Conservation (phyloP, 371 early-diverging fungal genomes). For the Parasitella parasitica region DNA sequence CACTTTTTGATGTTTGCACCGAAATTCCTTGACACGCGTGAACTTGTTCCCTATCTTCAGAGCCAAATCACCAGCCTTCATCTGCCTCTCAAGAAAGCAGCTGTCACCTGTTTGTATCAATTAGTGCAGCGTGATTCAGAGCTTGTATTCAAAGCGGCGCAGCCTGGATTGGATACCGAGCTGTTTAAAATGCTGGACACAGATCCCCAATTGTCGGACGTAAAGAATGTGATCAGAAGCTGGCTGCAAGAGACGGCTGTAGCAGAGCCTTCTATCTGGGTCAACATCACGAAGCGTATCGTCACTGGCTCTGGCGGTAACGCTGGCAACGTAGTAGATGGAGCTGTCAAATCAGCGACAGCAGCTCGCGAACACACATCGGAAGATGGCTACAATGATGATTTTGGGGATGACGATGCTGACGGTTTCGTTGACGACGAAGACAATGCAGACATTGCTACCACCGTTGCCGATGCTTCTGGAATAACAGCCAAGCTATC, state of each 20-base stretch:
- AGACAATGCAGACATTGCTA: constrained; percentile 48
- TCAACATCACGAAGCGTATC: constrained; percentile 79
- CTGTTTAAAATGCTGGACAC: constrained; percentile 82
- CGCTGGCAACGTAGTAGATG: neutral
- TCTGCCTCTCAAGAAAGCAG: constrained; percentile 71
- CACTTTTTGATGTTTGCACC: constrained; percentile 91
- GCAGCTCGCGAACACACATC: constrained; percentile 18
- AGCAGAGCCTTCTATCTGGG: constrained; percentile 79
- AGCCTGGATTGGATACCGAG: constrained; percentile 78
- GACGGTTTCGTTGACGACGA: constrained; percentile 45
- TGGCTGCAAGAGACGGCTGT: constrained; percentile 74
- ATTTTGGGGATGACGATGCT: constrained; percentile 43
- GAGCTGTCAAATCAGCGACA: neutral
- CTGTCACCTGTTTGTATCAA: constrained; percentile 86
- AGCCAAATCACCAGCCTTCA: constrained; percentile 67
- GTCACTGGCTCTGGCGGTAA: constrained; percentile 55
- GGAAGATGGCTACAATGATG: constrained; percentile 27
- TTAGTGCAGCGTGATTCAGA: constrained; percentile 80
- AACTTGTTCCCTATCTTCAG: constrained; percentile 79
- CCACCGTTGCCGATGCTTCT: constrained; percentile 48
- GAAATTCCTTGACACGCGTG: constrained; percentile 63
- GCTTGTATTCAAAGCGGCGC: constrained; percentile 65
- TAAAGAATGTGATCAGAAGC: constrained; percentile 76
- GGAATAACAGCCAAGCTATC: constrained; percentile 38
- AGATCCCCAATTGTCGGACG: constrained; percentile 76